Evolutionary conservation across 306 rosid genomes (phyloP).

Genomic region (Ormosia emarginata): DNA sequence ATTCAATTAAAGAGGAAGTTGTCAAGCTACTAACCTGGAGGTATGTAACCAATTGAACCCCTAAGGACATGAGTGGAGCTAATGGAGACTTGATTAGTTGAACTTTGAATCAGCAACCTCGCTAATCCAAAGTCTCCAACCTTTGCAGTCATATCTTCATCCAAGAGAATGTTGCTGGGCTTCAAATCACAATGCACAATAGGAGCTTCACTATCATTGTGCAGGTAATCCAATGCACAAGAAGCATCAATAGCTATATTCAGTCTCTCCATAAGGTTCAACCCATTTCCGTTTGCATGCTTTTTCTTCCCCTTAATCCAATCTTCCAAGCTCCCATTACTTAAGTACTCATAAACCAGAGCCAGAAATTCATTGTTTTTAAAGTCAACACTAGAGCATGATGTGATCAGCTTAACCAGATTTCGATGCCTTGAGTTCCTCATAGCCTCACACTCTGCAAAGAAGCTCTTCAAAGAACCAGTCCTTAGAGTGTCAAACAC

Average conservation of each 20-base stretch:
- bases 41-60: slow-evolving; percentile 83
- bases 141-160: slow-evolving; percentile 61
- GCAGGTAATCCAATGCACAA: slow-evolving; percentile 62
- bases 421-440: slow-evolving; percentile 63
- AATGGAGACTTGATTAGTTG: slow-evolving; percentile 30
- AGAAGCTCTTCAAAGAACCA: slow-evolving; percentile 60
- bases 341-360: slow-evolving; percentile 58
- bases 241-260: slow-evolving; percentile 62
- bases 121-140: slow-evolving; percentile 84
- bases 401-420: slow-evolving; percentile 65
- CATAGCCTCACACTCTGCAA: slow-evolving; percentile 72
- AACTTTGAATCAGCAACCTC: slow-evolving; percentile 42
- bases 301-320: slow-evolving; percentile 57
- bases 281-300: slow-evolving; percentile 38
- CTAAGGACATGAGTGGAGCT: slow-evolving; percentile 53
- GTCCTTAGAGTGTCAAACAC: slow-evolving; percentile 47
- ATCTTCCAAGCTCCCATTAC: slow-evolving; percentile 75
- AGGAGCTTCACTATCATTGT: slow-evolving; percentile 59
- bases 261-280: slow-evolving; percentile 60
- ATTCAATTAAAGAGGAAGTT: neutral
- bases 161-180: slow-evolving; percentile 72
- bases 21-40: slow-evolving; percentile 56
- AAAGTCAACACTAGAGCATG: slow-evolving; percentile 69
- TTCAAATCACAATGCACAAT: slow-evolving; percentile 80
- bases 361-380: slow-evolving; percentile 63